Conservation (phyloP, 371 early-diverging fungal species). For the Mucor mucedo region DNA sequence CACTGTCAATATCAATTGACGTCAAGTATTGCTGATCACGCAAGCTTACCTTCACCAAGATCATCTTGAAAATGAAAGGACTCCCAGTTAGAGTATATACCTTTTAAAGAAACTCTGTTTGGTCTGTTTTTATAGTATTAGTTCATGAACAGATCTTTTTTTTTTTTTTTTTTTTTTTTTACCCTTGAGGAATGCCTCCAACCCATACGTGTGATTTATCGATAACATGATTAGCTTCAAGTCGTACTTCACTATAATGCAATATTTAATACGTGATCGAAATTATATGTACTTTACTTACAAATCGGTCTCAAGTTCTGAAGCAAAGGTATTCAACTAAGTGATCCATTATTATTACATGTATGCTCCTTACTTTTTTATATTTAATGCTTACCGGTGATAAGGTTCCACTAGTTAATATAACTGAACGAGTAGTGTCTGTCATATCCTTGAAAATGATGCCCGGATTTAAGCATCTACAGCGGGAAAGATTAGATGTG, state of each 20-base stretch:
- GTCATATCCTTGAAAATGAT: constrained; percentile 63
- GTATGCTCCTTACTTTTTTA: background rate
- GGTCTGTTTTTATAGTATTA: constrained; percentile 28
- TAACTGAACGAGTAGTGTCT: constrained; percentile 58
- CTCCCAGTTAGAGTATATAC: constrained; percentile 58
- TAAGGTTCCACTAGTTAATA: constrained; percentile 89
- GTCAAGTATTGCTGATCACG: no score
- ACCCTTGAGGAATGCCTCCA: constrained; percentile 47
- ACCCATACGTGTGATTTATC: constrained; percentile 59
- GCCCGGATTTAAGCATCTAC: constrained; percentile 64
- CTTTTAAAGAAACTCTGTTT: constrained; percentile 41
- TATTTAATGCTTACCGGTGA: constrained; percentile 56
- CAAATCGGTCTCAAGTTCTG: constrained; percentile 67
- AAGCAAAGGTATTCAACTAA: constrained; percentile 66
- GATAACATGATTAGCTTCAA: constrained; percentile 69
- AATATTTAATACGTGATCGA: background rate
- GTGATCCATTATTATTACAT: constrained; percentile 15
- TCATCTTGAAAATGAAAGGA: constrained; percentile 69
- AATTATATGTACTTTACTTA: constrained; percentile 24
- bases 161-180: no score
- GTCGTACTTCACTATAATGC: constrained; percentile 18
- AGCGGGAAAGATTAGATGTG: no score
- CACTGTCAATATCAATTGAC: no score
- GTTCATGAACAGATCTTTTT: no score
- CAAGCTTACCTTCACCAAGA: constrained; percentile 49